These are phyloP conservation scores for Haematococcus lacustris DNA, from an alignment of 139 green algal species.

Conservation along the genomic window DNA sequence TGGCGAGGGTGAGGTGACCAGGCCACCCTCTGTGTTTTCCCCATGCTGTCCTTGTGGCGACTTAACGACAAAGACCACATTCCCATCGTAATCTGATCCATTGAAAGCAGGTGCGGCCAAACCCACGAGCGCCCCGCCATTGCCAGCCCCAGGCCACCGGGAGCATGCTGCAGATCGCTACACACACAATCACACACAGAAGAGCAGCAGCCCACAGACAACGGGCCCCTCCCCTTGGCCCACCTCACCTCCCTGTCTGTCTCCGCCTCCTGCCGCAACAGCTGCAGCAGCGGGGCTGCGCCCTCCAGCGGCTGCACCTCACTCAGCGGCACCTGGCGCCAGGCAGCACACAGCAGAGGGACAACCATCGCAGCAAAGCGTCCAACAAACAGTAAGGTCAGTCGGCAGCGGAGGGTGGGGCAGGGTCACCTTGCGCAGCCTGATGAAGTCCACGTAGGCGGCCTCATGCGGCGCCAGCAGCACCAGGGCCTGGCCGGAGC, in stretches of 20 bases:
- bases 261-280: slow-evolving; percentile 40
- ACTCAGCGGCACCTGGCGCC: slow-evolving; percentile 11
- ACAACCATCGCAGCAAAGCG: neutral
- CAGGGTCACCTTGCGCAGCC: slow-evolving; percentile 57
- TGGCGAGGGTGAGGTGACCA: too few species aligned
- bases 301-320: neutral
- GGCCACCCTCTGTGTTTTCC: too few species aligned
- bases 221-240: neutral
- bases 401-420: too few species aligned
- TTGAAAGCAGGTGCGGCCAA: too few species aligned
- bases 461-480: slow-evolving; percentile 71
- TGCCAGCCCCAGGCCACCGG: too few species aligned
- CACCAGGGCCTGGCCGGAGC: slow-evolving; percentile 61
- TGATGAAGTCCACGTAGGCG: slow-evolving; percentile 84
- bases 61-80: too few species aligned
- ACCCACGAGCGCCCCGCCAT: too few species aligned
- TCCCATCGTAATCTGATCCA: too few species aligned
- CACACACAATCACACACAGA: neutral
- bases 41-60: too few species aligned
- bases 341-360: neutral
- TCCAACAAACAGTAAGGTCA: too few species aligned
- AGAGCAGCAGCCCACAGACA: neutral
- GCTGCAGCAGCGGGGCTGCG: neutral
- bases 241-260: slow-evolving; percentile 50
- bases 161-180: too few species aligned